Evolutionary conservation across 176 grass and related monocot genomes (phyloP), one percentile per base, ranked within the genome.

Genomic region (Oryza nivara): DNA sequence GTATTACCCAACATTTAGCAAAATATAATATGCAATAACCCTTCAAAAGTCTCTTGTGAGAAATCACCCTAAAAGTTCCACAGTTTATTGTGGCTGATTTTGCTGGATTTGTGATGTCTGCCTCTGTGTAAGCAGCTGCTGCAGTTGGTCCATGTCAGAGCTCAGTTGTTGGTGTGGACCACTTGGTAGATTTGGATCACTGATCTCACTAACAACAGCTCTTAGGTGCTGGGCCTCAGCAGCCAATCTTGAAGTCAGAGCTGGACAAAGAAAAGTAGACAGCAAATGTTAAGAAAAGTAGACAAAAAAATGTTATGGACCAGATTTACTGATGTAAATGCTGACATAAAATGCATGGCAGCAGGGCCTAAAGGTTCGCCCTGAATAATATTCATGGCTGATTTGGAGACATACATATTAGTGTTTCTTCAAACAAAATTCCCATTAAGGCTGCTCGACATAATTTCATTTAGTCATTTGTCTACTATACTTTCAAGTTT

Each of bases 191-290:
- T 38, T 80, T 82, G 64, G 74, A 67, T 88, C 85, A 60, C n/a
- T 90, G 23, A 86, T 72, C 84, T 98, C 92, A 63, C 77, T 82
- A 45, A 66, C 67, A 80, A 66, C 76, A 71, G 88, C 61, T 85
- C 88, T 98, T 72, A 93, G 80, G 80, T 87, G 83, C 34, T 90
- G 87, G 40, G 93, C 80, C 80, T 95, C 89, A 9, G 68, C 73
- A 54, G 7, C 40, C 79, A 98, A 83, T 51, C 87, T 89, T 65
- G 95, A 87, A 95, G 89, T 98, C 87, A 95, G 87, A 84, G 92
- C 92, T 98, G 91, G 17, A 83, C 65, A 38, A 88, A 40, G 78
- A 22, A 64, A 73, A 45, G 26, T 28, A 79, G 48, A 46, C n/a
- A 63, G 32, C 6, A 6, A 22, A 63, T 38, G 6, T 38, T 6